Base-by-base conservation (phyloP, 2,329 filamentous ascomycete species). In the Boeremia exigua region DNA sequence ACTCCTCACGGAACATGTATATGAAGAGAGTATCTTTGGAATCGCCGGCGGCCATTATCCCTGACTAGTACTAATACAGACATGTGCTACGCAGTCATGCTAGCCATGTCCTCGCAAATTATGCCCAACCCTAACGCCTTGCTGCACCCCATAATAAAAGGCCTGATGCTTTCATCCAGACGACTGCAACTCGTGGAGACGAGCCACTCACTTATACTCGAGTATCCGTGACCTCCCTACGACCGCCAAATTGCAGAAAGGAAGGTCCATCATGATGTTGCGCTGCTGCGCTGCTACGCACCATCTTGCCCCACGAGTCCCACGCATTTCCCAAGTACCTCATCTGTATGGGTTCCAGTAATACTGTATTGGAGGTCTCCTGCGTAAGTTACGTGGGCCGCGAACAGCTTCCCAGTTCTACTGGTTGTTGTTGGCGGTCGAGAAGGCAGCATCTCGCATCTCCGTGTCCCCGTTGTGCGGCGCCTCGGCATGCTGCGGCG, bases 371-470 rank as follows among this genome's bases (percentile, higher is more conserved):
- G 9, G n/a, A 11, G 12, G 27, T 10, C n/a, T 27, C 6, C n/a
- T 10, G 15, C 4, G n/a, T 14, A 14, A n/a, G 11, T 8, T 11
- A 10, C 11, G 17, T 44, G 29, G 17, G 11, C 23, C 15, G 9
- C 5, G 15, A 3, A 17, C 15, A 37, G 8, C 9, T 32, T 6
- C 4, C 50, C 50, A 42, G 6, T 47, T 37, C 65, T 71, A 76
- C 51, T 71, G 68, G 60, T 76, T 38, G 9, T 28, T 37, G 30
- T 38, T 77, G 14, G 73, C 74, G 17, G 74, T 64, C 14, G 74
- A 73, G 58, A 77, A 77, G 8, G 69, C 72, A 23, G 66, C 72
- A 30, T 77, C 75, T n/a, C 61, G 65, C 76, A 78, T 78, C 62
- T 78, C 75, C 1, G 71, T 74, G 33, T 76, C 73, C n/a, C 75